Percentiles rank a stretch among this genome's conserved stretches.
Conservation (phyloP, 2,329 filamentous ascomycete species). For the Trichophyton simii region DNA sequence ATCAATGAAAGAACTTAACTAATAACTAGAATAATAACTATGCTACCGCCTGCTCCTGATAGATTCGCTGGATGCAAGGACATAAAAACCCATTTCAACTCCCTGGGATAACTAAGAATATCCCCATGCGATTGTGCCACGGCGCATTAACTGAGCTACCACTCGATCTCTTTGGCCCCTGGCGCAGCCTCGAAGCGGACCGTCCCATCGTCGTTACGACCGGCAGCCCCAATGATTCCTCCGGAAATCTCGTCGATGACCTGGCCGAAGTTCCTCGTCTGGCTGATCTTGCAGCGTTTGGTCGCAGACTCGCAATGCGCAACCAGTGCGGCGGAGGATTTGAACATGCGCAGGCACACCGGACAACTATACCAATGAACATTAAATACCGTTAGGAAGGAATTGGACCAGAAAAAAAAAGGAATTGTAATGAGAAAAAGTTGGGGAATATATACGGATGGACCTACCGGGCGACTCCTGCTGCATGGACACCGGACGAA, state of each 20-base stretch:
- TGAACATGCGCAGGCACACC: constrained; percentile 28
- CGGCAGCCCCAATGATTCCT: constrained; percentile 25
- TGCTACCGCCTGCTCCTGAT: background rate
- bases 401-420: background rate
- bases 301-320: constrained; percentile 30
- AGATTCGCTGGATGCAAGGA: background rate
- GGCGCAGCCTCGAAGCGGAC: constrained; percentile 22
- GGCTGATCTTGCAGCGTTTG: constrained; percentile 25
- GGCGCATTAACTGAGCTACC: constrained; percentile 1
- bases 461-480: constrained; percentile 16
- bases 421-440: background rate
- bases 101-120: background rate
- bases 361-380: constrained; percentile 22
- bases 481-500: constrained; percentile 16
- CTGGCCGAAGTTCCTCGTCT: constrained; percentile 21
- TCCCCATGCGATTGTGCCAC: background rate
- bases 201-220: constrained; percentile 23
- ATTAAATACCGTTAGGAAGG: constrained; percentile 1
- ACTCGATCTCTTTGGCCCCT: constrained; percentile 10
- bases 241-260: constrained; percentile 29
- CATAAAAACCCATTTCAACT: background rate
- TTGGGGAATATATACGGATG: background rate
- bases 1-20: too few species aligned
- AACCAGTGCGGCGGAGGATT: constrained; percentile 26
- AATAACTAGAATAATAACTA: background rate